These are phyloP conservation scores for Huntiella bhutanensis DNA, from an alignment of 2,329 filamentous ascomycete genomes.

Conservation along the genomic window DNA sequence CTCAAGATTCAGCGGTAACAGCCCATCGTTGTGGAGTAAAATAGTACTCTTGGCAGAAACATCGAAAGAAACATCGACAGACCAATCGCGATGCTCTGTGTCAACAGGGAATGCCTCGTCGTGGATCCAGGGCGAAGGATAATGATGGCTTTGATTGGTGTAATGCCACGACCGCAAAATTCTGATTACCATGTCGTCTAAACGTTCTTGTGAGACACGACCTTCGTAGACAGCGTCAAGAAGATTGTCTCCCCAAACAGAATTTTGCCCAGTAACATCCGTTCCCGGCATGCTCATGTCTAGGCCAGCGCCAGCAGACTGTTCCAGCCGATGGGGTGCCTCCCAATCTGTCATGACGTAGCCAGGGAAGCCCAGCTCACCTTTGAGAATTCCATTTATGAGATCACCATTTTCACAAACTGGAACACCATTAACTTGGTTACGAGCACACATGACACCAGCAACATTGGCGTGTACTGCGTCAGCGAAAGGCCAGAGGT, in stretches of 20 bases:
- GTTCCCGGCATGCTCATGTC: conserved; percentile 72
- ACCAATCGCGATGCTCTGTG: conserved; percentile 9
- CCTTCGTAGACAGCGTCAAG: conserved; percentile 35
- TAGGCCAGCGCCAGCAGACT: conserved; percentile 42
- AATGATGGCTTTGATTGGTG: conserved; percentile 29
- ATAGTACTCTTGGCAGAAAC: conserved; percentile 37
- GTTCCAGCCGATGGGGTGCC: neutral
- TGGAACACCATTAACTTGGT: conserved; percentile 51
- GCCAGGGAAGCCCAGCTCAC: conserved; percentile 36
- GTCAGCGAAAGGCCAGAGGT: conserved; percentile 51
- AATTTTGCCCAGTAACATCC: conserved; percentile 31
- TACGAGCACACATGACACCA: conserved; percentile 55
- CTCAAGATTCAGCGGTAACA: conserved; percentile 35
- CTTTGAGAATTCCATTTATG: conserved; percentile 45
- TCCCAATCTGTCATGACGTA: conserved; percentile 35
- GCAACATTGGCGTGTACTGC: conserved; percentile 46
- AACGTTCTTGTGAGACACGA: conserved; percentile 35
- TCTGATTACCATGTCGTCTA: conserved; percentile 48
- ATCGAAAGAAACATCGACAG: conserved; percentile 36
- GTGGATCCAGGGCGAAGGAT: conserved; percentile 32
- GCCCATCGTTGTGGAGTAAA: conserved; percentile 45
- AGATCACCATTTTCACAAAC: conserved; percentile 44
- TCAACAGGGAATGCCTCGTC: neutral
- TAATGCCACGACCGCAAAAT: conserved; percentile 46
- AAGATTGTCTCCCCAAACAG: conserved; percentile 38